Evolutionary conservation across 306 rosid genomes (phyloP).

Genomic region (Cicer chorassanicum): DNA sequence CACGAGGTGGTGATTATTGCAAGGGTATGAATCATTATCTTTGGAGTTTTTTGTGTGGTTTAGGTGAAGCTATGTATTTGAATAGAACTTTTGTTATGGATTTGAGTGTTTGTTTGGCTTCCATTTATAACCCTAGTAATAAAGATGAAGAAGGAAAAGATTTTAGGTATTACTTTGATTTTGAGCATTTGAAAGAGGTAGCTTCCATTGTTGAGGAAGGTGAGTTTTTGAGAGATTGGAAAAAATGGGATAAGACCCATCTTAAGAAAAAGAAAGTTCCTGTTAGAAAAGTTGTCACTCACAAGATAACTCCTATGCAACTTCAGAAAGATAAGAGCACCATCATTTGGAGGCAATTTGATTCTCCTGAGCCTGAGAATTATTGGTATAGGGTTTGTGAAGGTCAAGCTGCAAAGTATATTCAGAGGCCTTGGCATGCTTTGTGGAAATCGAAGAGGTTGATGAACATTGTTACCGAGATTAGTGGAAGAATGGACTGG

Average conservation of each 20-base stretch:
- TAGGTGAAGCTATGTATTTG: constrained; percentile 95
- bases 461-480: constrained; percentile 93
- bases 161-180: constrained; percentile 91
- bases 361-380: constrained; percentile 91
- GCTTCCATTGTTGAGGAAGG: constrained; percentile 87
- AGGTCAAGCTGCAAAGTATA: constrained; percentile 81
- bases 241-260: constrained; percentile 78
- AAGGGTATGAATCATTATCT: constrained; percentile 95
- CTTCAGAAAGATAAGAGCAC: constrained; percentile 81
- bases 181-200: constrained; percentile 93
- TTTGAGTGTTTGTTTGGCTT: constrained; percentile 77
- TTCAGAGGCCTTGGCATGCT: constrained; percentile 96
- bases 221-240: constrained; percentile 87
- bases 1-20: constrained; percentile 96
- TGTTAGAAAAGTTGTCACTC: constrained; percentile 70
- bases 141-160: constrained; percentile 95
- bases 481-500: constrained; percentile 94
- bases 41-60: constrained; percentile 98
- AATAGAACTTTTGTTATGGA: constrained; percentile 97
- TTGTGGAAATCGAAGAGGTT: constrained; percentile 96
- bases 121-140: constrained; percentile 68
- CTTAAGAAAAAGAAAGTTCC: constrained; percentile 67
- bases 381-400: constrained; percentile 98
- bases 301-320: constrained; percentile 80
- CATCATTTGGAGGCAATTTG: constrained; percentile 84